phyloP scores from a whole-genome alignment of 2,329 filamentous ascomycete genomes.

The Orbilia javanica region DNA sequence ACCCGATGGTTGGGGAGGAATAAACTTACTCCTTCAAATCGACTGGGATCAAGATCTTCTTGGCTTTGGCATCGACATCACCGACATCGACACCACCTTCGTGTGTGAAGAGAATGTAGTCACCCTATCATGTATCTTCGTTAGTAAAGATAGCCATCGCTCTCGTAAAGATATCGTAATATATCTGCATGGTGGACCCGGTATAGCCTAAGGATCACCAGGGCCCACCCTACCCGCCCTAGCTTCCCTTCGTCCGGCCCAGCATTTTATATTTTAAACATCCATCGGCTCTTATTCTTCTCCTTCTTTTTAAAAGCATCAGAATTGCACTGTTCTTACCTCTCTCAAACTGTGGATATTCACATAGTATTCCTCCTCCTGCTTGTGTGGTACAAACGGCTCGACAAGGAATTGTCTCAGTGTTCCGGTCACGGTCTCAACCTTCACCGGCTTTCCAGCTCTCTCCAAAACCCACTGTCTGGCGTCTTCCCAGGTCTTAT shows the following conservation, averaged over 20 bases:
- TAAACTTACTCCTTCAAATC: slow-evolving; percentile 78
- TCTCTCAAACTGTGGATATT: slow-evolving; percentile 99
- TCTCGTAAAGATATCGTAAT: slow-evolving; percentile 19
- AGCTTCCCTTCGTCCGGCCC: slow-evolving; percentile 58
- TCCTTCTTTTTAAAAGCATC: slow-evolving; percentile 54
- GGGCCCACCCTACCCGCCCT: slow-evolving; percentile 25
- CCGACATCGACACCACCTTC: slow-evolving; percentile 99
- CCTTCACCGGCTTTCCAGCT: slow-evolving; percentile 90
- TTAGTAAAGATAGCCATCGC: slow-evolving; percentile 11
- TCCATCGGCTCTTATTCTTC: not conserved
- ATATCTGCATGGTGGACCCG: slow-evolving; percentile 21
- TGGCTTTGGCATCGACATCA: slow-evolving; percentile 97
- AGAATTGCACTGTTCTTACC: slow-evolving; percentile 74
- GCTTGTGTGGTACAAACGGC: slow-evolving; percentile 95
- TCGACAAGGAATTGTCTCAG: slow-evolving; percentile 97
- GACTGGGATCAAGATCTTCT: slow-evolving; percentile 98
- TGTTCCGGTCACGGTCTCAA: slow-evolving; percentile 89
- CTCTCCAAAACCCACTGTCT: slow-evolving; percentile 93
- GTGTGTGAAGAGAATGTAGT: slow-evolving; percentile 99
- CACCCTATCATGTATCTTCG: slow-evolving; percentile 74
- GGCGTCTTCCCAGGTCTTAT: slow-evolving; percentile 96
- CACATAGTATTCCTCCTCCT: slow-evolving; percentile 99
- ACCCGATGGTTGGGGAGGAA: not conserved
- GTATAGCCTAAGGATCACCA: slow-evolving; percentile 35
- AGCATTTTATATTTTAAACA: slow-evolving; percentile 40